phyloP scores from a whole-genome alignment of 257 asterid genomes.

The Penstemon eatonii region DNA sequence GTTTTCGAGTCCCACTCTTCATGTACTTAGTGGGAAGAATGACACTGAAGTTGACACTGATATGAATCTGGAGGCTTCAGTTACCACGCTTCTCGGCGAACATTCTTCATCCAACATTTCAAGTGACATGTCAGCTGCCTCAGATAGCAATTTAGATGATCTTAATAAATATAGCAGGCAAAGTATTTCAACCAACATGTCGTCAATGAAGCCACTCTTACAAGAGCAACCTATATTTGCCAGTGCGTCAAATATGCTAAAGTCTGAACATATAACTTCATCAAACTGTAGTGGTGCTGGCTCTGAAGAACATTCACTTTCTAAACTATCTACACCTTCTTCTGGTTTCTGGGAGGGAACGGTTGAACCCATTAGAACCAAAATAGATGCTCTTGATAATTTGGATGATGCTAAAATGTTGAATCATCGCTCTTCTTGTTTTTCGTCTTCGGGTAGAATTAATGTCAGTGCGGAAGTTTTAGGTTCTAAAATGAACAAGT shows the following conservation, averaged over 20 bases:
- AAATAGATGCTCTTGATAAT: slow-evolving; percentile 37
- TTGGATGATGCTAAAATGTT: slow-evolving; percentile 31
- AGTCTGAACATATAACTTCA: slow-evolving; percentile 38
- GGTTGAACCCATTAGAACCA: slow-evolving; percentile 40
- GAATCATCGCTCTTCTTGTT: slow-evolving; percentile 28
- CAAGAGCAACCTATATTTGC: slow-evolving; percentile 32
- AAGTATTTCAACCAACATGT: slow-evolving; percentile 25
- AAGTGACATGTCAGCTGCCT: slow-evolving; percentile 30
- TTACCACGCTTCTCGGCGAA: slow-evolving; percentile 32
- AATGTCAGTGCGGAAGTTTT: slow-evolving; percentile 24
- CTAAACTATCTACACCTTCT: slow-evolving; percentile 58
- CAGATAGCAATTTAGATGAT: slow-evolving; percentile 33
- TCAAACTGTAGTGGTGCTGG: slow-evolving; percentile 35
- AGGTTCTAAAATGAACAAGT: slow-evolving; percentile 31
- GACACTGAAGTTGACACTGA: slow-evolving; percentile 27
- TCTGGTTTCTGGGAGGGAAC: slow-evolving; percentile 72
- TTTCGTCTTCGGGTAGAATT: slow-evolving; percentile 30
- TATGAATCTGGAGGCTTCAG: slow-evolving; percentile 23
- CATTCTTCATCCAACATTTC: slow-evolving; percentile 32
- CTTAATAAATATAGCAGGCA: slow-evolving; percentile 28
- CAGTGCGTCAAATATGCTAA: slow-evolving; percentile 23
- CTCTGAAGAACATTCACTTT: slow-evolving; percentile 43
- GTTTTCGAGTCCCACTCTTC: slow-evolving; percentile 32
- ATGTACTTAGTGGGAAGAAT: slow-evolving; percentile 29
- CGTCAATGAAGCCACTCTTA: slow-evolving; percentile 30